Evolutionary conservation across 805 yeast species (phyloP).

Genomic region (Saccharomycopsis capsularis): DNA sequence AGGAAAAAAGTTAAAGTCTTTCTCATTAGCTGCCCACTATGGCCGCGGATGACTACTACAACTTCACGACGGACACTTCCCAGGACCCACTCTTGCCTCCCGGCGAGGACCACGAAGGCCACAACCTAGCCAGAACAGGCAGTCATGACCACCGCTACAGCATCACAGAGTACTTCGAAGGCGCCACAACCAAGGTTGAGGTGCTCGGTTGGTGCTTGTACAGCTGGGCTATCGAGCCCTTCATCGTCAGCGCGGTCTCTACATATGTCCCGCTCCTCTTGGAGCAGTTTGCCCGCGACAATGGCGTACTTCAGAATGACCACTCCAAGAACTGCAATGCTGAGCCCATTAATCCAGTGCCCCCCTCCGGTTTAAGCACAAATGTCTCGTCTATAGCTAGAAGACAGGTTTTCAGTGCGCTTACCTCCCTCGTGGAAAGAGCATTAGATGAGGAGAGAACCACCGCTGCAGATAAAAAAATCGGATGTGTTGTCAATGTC

Average conservation of each 20-base stretch:
- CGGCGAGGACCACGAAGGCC: not conserved
- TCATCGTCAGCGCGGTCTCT: conserved; percentile 70
- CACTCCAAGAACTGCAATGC: conserved; percentile 47
- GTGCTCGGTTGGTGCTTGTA: conserved; percentile 64
- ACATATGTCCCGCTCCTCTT: conserved; percentile 68
- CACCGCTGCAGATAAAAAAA: conserved; percentile 17
- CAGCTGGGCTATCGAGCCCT: conserved; percentile 75
- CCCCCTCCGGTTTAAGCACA: conserved; percentile 24
- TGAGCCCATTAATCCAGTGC: conserved; percentile 28
- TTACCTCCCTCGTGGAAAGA: conserved; percentile 22
- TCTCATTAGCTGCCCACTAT: too few relatives aligned
- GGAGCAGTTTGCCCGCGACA: conserved; percentile 65
- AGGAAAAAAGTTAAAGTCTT: too few relatives aligned
- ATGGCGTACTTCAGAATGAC: conserved; percentile 59
- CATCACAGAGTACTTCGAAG: conserved; percentile 11
- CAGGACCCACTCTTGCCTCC: not conserved
- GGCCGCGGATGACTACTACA: not conserved
- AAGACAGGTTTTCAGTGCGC: conserved; percentile 20
- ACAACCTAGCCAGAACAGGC: not conserved
- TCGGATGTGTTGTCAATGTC: conserved; percentile 43
- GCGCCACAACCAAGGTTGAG: conserved; percentile 34
- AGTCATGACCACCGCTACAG: not conserved
- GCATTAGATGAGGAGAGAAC: conserved; percentile 13
- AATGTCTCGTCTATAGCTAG: conserved; percentile 12
- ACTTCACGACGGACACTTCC: not conserved